These are phyloP conservation scores for Magnaporthiopsis rhizophila DNA, from an alignment of 2,329 filamentous ascomycete genomes.

Conservation along the genomic window DNA sequence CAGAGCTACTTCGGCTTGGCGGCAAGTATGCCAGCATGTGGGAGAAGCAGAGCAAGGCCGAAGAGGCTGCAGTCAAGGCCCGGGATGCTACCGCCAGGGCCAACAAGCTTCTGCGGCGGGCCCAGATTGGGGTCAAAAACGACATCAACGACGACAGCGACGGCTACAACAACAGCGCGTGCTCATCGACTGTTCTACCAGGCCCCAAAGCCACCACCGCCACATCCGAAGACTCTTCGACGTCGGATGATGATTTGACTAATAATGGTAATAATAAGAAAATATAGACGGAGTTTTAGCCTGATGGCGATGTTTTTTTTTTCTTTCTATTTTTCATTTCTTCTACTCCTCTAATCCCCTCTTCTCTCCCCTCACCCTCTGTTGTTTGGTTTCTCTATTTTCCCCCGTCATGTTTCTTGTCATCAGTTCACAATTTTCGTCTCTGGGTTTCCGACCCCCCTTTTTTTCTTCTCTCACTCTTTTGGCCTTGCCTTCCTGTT, in stretches of 20 bases:
- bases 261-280: constrained; percentile 6
- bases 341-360: too few species aligned
- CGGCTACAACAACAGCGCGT: constrained; percentile 35
- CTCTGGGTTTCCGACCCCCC: constrained; percentile 9
- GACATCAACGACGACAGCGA: constrained; percentile 35
- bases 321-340: constrained; percentile 11
- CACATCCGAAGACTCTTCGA: constrained; percentile 12
- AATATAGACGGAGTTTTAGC: neutral
- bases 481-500: too few species aligned
- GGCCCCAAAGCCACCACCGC: constrained; percentile 5
- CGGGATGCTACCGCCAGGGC: constrained; percentile 32
- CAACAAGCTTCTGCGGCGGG: constrained; percentile 38
- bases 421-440: neutral
- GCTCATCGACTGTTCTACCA: constrained; percentile 35
- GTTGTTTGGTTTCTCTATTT: neutral
- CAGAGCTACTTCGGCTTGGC: constrained; percentile 60
- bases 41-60: constrained; percentile 78
- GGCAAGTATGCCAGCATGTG: constrained; percentile 81
- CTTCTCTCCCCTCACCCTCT: too few species aligned
- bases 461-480: constrained; percentile 8
- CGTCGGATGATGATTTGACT: constrained; percentile 6
- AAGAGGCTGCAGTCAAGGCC: constrained; percentile 58
- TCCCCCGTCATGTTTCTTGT: too few species aligned
- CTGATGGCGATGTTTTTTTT: neutral
- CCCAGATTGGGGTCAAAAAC: constrained; percentile 32